Conservation (phyloP, 306 rosid species). For the Lupinus albus region DNA sequence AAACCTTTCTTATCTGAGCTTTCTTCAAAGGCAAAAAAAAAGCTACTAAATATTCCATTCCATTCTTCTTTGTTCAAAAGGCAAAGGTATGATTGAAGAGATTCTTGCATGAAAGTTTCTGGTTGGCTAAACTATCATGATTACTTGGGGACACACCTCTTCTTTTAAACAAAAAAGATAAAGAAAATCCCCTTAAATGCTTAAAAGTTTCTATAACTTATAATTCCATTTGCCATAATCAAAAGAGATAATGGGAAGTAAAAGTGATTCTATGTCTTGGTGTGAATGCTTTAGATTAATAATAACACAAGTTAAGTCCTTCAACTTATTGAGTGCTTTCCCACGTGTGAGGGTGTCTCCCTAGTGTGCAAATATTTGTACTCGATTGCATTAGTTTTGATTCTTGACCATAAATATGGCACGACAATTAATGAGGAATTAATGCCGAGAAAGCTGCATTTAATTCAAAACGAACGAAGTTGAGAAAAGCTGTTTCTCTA, state of each 20-base stretch:
- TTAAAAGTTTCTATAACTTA: slow-evolving; percentile 38
- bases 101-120: slow-evolving; percentile 49
- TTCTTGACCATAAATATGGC: slow-evolving; percentile 38
- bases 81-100: slow-evolving; percentile 40
- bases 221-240: slow-evolving; percentile 49
- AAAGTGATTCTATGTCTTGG: slow-evolving; percentile 73
- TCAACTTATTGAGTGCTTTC: slow-evolving; percentile 39
- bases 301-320: slow-evolving; percentile 19
- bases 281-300: slow-evolving; percentile 45
- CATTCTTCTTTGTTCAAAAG: slow-evolving; percentile 42
- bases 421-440: slow-evolving; percentile 68
- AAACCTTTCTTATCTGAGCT: slow-evolving; percentile 50
- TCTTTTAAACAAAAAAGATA: background rate
- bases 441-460: slow-evolving; percentile 68
- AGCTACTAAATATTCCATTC: slow-evolving; percentile 45
- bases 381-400: slow-evolving; percentile 44
- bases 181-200: slow-evolving; percentile 31
- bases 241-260: slow-evolving; percentile 33
- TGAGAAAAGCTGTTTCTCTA: slow-evolving; percentile 46
- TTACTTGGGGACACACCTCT: slow-evolving; percentile 36
- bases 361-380: slow-evolving; percentile 48
- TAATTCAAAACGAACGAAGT: slow-evolving; percentile 30
- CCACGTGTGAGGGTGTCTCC: slow-evolving; percentile 47
- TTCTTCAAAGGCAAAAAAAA: slow-evolving; percentile 42
- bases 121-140: slow-evolving; percentile 48